phyloP scores from a whole-genome alignment of 768 basidiomycete genomes.

The Amylocystis lapponica region DNA sequence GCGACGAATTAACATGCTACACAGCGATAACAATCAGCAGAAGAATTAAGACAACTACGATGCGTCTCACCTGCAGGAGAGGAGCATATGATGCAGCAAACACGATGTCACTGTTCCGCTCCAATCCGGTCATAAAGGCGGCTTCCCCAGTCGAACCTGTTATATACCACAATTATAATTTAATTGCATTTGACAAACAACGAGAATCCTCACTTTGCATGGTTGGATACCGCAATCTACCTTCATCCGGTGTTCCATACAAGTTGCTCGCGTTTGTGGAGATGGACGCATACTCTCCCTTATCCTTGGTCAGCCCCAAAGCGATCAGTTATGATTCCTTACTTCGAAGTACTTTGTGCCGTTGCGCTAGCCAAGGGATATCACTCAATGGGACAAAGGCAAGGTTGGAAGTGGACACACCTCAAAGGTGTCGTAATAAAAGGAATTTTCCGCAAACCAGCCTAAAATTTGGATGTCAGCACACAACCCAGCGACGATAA shows the following conservation, averaged over 20 bases:
- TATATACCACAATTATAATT: neutral
- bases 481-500: too few relatives aligned
- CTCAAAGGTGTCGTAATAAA: conserved; percentile 44
- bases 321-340: too few relatives aligned
- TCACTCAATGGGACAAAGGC: neutral
- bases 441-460: conserved; percentile 43
- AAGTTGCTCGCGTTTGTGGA: conserved; percentile 46
- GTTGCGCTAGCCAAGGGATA: conserved; percentile 36
- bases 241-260: conserved; percentile 39
- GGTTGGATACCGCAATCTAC: conserved; percentile 52
- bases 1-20: conserved; percentile 49
- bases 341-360: conserved; percentile 58
- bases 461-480: conserved; percentile 11
- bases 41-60: neutral
- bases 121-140: conserved; percentile 64
- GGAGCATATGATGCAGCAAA: conserved; percentile 63
- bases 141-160: conserved; percentile 52
- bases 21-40: neutral
- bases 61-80: conserved; percentile 31
- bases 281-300: conserved; percentile 60
- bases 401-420: conserved; percentile 14
- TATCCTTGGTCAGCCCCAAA: neutral
- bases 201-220: conserved; percentile 37
- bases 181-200: neutral
- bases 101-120: conserved; percentile 55